Base-by-base conservation (phyloP, 2,329 filamentous ascomycete genomes). In the Dothiorella sarmentorum region DNA sequence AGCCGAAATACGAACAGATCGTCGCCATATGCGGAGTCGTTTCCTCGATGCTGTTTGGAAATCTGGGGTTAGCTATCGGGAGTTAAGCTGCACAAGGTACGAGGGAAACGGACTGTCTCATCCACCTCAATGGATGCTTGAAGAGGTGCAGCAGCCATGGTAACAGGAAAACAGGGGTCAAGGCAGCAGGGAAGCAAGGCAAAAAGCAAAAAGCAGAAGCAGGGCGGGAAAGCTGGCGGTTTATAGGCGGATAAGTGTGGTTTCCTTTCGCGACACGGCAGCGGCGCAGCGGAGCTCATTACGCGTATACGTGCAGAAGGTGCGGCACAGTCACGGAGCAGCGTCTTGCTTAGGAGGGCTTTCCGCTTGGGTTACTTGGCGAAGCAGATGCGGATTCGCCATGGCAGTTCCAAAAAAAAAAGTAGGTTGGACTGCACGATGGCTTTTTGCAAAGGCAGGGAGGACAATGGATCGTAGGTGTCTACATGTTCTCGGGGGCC, bases 71-170 rank as follows among this genome's bases (percentile, higher is more conserved):
- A 45, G 43, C 10, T 6, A 27, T 2, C 15, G 11, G 18, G 27
- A n/a, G 29, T n/a, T 7, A n/a, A 22, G 18, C 17, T 13, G 18
- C 29, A 11, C n/a, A 31, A 7, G 11, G 10, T 43, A 11, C 13
- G 13, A 26, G 18, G 31, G 29, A 9, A n/a, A 51, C 45, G 29
- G 17, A 51, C 45, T 31, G 45, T 51, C 31, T 51, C 45, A 24
- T 51, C 45, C 18, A 51, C 45, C 31, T 51, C 45, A 24, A 51
- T 51, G 45, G 9, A 35, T 10, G 29, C 45, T 51, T 51, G 45
- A 15, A 24, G 17, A 4, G 45, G 45, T 5, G 31, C 45, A n/a
- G 31, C 29, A n/a, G 31, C 29, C 45, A 51, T 35, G 29, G 45
- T 51, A 11, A 17, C 9, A 10, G 7, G 20, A 27, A 26, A 17